phyloP scores from a whole-genome alignment of 495 filamentous ascomycete species.

The Lasiosphaeria hispida region DNA sequence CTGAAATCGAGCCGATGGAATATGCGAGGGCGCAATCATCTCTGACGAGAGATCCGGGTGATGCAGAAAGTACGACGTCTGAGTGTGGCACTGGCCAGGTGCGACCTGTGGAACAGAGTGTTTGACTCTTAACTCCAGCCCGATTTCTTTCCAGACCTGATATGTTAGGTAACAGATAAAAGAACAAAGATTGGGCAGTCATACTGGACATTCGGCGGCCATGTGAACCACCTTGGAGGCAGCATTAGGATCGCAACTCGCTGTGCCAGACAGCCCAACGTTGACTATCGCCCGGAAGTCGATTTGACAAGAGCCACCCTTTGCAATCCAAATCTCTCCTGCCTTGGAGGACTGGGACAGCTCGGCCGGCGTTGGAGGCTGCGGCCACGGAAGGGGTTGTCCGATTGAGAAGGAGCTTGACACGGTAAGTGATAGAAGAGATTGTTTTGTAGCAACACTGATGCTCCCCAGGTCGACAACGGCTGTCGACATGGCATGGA shows the following conservation, averaged over 20 bases:
- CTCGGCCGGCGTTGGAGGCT: constrained; percentile 10
- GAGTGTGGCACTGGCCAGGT: neutral
- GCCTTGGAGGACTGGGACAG: constrained; percentile 13
- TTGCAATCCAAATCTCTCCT: constrained; percentile 28
- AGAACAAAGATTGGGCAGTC: neutral
- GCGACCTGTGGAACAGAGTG: neutral
- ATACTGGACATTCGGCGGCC: constrained; percentile 20
- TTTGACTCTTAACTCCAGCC: constrained; percentile 24
- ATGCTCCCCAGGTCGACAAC: constrained; percentile 22
- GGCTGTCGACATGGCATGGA: constrained; percentile 15
- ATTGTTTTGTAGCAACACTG: constrained; percentile 17
- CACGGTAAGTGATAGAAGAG: constrained; percentile 18
- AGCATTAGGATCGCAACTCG: neutral
- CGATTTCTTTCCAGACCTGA: constrained; percentile 28
- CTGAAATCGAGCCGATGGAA: constrained; percentile 32
- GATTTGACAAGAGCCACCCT: constrained; percentile 28
- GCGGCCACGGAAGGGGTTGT: constrained; percentile 1
- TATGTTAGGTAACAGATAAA: neutral
- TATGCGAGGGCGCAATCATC: constrained; percentile 18
- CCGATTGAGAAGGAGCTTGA: constrained; percentile 18
- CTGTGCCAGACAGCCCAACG: constrained; percentile 4
- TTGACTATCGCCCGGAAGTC: constrained; percentile 23
- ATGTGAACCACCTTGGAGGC: neutral
- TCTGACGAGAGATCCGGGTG: constrained; percentile 30
- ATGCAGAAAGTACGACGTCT: constrained; percentile 25